Evolutionary conservation across 768 basidiomycete genomes (phyloP).

Genomic region (Collybiopsis luxurians): DNA sequence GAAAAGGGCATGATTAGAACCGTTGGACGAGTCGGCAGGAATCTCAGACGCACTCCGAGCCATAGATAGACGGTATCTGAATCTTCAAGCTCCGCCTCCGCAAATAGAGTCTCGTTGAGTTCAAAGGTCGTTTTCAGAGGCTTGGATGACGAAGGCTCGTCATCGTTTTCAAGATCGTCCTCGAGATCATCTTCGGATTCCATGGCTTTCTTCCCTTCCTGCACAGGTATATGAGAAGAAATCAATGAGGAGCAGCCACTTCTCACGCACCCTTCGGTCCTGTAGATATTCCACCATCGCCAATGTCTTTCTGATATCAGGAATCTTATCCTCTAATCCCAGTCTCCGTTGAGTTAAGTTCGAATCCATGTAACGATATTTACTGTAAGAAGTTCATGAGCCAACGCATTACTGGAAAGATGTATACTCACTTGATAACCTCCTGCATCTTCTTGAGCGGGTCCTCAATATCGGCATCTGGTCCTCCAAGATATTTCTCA

Average conservation of each 20-base stretch:
- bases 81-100: slow-evolving; percentile 85
- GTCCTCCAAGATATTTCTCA: slow-evolving; percentile 78
- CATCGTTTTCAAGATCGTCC: slow-evolving; percentile 53
- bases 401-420: slow-evolving; percentile 7
- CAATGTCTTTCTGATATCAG: slow-evolving; percentile 91
- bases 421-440: slow-evolving; percentile 78
- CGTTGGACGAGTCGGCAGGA: no score
- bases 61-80: slow-evolving; percentile 91
- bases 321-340: slow-evolving; percentile 90
- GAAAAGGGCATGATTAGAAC: background rate
- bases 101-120: slow-evolving; percentile 92
- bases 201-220: slow-evolving; percentile 60
- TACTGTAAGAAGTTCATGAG: slow-evolving; percentile 50
- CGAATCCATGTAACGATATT: slow-evolving; percentile 98
- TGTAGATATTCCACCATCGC: slow-evolving; percentile 84
- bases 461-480: slow-evolving; percentile 73
- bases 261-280: slow-evolving; percentile 65
- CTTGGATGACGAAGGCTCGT: slow-evolving; percentile 35
- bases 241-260: slow-evolving; percentile 9
- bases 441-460: slow-evolving; percentile 84
- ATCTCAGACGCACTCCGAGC: slow-evolving; percentile 76
- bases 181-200: slow-evolving; percentile 49
- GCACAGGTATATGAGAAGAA: slow-evolving; percentile 29
- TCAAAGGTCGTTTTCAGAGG: slow-evolving; percentile 87
- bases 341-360: slow-evolving; percentile 75